These are phyloP conservation scores for Cryptococcus sp. DNA, from an alignment of 1,284 basidiomycete genomes.

Conservation along the genomic window DNA sequence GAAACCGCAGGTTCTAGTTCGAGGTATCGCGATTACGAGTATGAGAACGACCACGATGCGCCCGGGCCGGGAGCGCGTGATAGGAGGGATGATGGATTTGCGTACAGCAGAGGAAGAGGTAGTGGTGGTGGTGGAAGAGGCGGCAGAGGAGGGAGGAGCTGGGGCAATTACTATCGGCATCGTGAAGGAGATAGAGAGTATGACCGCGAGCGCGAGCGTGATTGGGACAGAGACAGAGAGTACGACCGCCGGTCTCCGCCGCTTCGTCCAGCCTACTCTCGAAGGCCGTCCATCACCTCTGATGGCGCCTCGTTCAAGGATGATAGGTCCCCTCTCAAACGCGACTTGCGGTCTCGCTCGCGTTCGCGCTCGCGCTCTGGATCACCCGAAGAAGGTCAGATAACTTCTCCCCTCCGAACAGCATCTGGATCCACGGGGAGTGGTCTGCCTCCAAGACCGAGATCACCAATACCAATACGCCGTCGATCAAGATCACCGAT, in stretches of 20 bases:
- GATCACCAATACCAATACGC: slow-evolving; percentile 15
- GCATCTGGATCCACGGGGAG: slow-evolving; percentile 2
- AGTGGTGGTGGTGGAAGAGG: slow-evolving; percentile 4
- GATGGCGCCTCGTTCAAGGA: no score
- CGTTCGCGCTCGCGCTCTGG: slow-evolving; percentile 23
- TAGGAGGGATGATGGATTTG: slow-evolving; percentile 8
- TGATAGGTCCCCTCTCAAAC: no score
- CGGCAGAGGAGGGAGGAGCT: slow-evolving; percentile 7
- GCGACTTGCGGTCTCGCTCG: not conserved
- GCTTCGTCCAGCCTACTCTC: not conserved
- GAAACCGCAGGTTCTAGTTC: not conserved
- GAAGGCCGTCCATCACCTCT: no score
- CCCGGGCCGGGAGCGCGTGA: slow-evolving; percentile 1
- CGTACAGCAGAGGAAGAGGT: slow-evolving; percentile 10
- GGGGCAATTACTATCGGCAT: slow-evolving; percentile 4
- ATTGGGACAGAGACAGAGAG: no score
- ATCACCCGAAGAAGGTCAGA: slow-evolving; percentile 48
- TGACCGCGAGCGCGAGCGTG: no score
- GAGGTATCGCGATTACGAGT: slow-evolving; percentile 18
- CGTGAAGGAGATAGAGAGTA: not conserved
- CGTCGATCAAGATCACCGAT: slow-evolving; percentile 22
- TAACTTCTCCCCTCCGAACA: slow-evolving; percentile 29
- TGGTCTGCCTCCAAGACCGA: slow-evolving; percentile 17
- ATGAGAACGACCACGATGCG: slow-evolving; percentile 12
- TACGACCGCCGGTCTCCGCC: not conserved